Evolutionary conservation across 495 filamentous ascomycete species (phyloP), one percentile per base, ranked within the genome.

Genomic region (Tuber aestivum): DNA sequence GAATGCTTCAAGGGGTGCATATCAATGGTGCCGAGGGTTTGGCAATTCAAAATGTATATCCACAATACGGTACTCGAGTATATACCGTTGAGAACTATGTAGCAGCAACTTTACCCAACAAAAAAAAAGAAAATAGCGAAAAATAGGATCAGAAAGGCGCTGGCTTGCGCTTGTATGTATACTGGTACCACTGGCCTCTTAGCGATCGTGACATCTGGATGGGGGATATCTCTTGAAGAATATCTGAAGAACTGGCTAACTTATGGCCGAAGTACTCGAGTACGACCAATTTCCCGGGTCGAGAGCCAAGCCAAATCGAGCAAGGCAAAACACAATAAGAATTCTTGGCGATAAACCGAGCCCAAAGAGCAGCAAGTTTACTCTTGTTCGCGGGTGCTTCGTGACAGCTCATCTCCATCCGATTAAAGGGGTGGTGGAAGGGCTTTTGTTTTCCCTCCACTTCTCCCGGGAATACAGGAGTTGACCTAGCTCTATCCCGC

Each of bases 371-470:
- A 65, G 27, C 56, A 35, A 65, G 56, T 65, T 12, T 61, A 23
- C 50, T 61, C 50, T 65, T 16, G 56, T 35, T 65, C 56, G 56
- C 27, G 56, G 32, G 14, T 65, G 56, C 27, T 65, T 65, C 56
- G 14, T 65, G 27, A 65, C 56, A 65, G 56, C 56, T 65, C 56
- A 65, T 65, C 56, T 65, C 56, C 56, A 65, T 65, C 56, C 56
- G 56, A 65, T 65, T 65, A 65, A 65, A 35, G 56, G 56, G 56
- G 56, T 35, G 56, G n/a, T 61, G 56, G 56, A 65, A 65, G 56
- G 56, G 56, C 35, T 65, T 65, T 35, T 4, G 32, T 65, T 65
- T 65, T 27, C 27, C 56, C 32, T 27, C 32, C 56, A 14, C 56
- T 65, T 65, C 56, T 18, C 32, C 35, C 14, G 35, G 56, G 56